Evolutionary conservation across 345 rosid genomes (phyloP).

Genomic region (Boechera divaricarpa): DNA sequence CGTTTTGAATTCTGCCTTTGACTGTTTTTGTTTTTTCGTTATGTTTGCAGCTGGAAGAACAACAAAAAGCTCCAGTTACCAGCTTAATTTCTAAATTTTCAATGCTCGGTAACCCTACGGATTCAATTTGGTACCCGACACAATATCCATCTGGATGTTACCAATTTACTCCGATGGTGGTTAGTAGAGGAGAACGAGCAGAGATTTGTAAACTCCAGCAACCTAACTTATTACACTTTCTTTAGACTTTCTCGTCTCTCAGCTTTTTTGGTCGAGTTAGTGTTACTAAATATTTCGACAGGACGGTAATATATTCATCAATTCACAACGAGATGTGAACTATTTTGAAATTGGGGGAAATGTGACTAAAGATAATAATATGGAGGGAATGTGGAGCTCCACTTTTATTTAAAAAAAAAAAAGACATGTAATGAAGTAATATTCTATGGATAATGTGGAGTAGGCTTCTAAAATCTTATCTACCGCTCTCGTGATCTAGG

Average conservation of each 20-base stretch:
- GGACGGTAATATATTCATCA: not conserved
- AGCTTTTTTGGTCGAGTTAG: constrained; percentile 1
- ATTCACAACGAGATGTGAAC: not conserved
- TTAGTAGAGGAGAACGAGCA: constrained; percentile 29
- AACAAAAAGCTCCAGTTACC: constrained; percentile 85
- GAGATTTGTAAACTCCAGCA: constrained; percentile 35
- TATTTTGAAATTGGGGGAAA: not conserved
- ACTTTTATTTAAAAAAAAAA: not conserved
- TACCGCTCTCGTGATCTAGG: not conserved
- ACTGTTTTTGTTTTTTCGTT: not conserved
- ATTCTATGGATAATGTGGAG: not conserved
- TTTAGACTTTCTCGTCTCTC: constrained; percentile 7
- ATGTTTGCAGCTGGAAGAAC: constrained; percentile 82
- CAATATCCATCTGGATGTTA: not conserved
- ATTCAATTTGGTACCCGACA: constrained; percentile 6
- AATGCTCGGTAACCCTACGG: constrained; percentile 18
- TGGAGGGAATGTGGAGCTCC: not conserved
- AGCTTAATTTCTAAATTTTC: constrained; percentile 50
- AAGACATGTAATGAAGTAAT: not conserved
- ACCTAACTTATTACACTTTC: constrained; percentile 28
- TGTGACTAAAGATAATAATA: not conserved
- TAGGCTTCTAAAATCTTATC: not conserved
- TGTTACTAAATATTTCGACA: constrained; percentile 10
- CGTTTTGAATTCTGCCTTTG: not conserved
- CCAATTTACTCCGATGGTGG: constrained; percentile 35